A percentile compares a stretch with the other conserved stretches of the same genome.
Evolutionary conservation across 2,329 filamentous ascomycete species (phyloP).

Genomic region (Zymoseptoria brevis): DNA sequence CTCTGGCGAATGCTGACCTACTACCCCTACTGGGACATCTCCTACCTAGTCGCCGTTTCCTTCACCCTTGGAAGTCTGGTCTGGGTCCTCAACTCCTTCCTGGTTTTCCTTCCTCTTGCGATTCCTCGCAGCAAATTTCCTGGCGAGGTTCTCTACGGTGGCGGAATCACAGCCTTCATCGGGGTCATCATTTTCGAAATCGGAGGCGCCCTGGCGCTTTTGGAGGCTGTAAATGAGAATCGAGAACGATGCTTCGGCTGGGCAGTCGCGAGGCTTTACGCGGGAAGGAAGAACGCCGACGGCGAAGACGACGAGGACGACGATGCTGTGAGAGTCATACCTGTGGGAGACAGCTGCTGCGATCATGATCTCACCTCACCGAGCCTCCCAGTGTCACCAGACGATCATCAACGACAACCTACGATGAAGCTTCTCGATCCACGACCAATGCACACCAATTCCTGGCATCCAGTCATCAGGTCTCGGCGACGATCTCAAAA

Average conservation of each 20-base stretch:
- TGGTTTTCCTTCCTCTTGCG: constrained; percentile 50
- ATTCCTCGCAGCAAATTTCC: constrained; percentile 45
- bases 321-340: constrained; percentile 5
- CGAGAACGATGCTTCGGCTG: constrained; percentile 59
- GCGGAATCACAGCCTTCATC: constrained; percentile 57
- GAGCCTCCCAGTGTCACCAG: neutral
- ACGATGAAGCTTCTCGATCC: neutral
- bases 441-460: neutral
- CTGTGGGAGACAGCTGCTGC: neutral
- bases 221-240: constrained; percentile 64
- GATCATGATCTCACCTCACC: neutral
- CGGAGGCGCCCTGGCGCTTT: constrained; percentile 51
- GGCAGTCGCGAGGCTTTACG: constrained; percentile 45
- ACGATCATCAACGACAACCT: neutral
- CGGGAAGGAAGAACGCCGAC: constrained; percentile 23
- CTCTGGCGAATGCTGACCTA: constrained; percentile 44
- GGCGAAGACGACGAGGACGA: constrained; percentile 2
- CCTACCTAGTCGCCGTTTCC: constrained; percentile 39
- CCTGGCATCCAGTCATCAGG: neutral
- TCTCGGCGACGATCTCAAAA: constrained; percentile 1
- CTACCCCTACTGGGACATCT: constrained; percentile 10
- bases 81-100: constrained; percentile 50
- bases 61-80: constrained; percentile 45
- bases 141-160: constrained; percentile 46
- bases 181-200: constrained; percentile 60